Percentiles rank a stretch among this genome's conserved stretches.
phyloP scores from a whole-genome alignment of 352 stramenopile genomes.

The Phytophthora uliginosa region DNA sequence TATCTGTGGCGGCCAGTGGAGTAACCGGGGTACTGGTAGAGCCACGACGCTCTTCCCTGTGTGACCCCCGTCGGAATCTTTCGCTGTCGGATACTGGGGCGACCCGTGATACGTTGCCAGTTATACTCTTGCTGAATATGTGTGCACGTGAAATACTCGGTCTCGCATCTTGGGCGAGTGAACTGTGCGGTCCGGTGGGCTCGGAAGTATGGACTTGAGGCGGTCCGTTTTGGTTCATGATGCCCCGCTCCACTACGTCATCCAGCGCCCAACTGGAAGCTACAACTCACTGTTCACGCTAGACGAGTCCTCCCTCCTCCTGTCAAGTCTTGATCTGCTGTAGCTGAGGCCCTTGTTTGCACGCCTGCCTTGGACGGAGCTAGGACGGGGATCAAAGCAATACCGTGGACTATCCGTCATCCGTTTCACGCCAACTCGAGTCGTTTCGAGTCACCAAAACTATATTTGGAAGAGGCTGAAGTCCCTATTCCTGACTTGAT shows the following conservation, averaged over 20 bases:
- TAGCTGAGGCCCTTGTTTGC: not conserved
- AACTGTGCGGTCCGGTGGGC: slow-evolving; percentile 11
- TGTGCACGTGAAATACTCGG: slow-evolving; percentile 1
- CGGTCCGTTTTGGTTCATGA: slow-evolving; percentile 26
- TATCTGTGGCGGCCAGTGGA: not conserved
- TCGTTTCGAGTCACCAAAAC: slow-evolving; percentile 12
- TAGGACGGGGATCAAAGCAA: not conserved
- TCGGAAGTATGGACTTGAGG: slow-evolving; percentile 14
- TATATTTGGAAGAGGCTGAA: not conserved
- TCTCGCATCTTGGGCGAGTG: slow-evolving; percentile 9
- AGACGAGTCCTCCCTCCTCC: not conserved
- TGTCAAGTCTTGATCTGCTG: not conserved
- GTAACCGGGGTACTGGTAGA: not conserved
- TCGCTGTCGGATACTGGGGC: slow-evolving; percentile 9
- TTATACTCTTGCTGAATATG: slow-evolving; percentile 5
- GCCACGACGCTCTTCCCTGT: slow-evolving; percentile 1
- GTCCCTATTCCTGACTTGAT: not conserved
- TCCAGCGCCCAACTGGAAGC: slow-evolving; percentile 4
- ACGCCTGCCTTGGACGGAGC: not conserved
- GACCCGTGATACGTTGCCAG: slow-evolving; percentile 23
- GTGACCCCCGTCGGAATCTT: not conserved
- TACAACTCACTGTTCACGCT: not conserved
- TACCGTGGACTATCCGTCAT: slow-evolving; percentile 11
- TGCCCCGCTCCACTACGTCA: slow-evolving; percentile 4
- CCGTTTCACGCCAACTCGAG: slow-evolving; percentile 15